These are phyloP conservation scores for Vaccinium macrocarpon DNA, from an alignment of 148 eudicot species.

Conservation along the genomic window DNA sequence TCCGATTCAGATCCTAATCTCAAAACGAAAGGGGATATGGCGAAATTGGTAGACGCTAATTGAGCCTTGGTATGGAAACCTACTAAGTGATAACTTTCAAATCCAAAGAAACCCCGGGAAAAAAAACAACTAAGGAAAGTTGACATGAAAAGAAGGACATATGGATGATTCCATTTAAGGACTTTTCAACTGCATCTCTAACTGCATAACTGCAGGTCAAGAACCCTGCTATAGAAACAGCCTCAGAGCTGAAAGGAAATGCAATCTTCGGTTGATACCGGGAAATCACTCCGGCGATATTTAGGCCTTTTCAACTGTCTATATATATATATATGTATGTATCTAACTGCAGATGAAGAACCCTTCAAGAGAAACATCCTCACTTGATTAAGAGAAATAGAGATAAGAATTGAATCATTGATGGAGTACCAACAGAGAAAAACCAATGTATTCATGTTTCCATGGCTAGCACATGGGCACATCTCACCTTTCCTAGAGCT, in stretches of 20 bases:
- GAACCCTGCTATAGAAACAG: neutral
- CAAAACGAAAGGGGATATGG: no score
- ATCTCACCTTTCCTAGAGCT: slow-evolving; percentile 25
- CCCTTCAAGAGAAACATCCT: neutral
- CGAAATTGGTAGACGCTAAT: no score
- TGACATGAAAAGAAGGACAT: neutral
- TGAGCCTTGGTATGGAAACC: no score
- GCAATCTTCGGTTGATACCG: no score
- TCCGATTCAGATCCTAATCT: no score
- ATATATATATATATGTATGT: no score
- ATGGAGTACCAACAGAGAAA: neutral
- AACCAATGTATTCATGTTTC: slow-evolving; percentile 7
- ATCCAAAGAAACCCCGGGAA: no score
- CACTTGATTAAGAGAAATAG: neutral
- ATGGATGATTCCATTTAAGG: neutral
- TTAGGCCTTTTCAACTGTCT: neutral
- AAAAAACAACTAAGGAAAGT: no score
- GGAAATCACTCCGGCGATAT: no score
- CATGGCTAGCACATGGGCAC: slow-evolving; percentile 15
- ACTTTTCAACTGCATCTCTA: neutral
- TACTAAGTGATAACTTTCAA: no score
- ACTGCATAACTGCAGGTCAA: neutral
- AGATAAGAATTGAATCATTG: neutral
- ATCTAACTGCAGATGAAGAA: neutral
- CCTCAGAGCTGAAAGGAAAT: no score